Percentiles rank a stretch among this genome's conserved stretches.
These are phyloP conservation scores for Claviceps spartinae DNA, from an alignment of 2,329 filamentous ascomycete species.

Conservation along the genomic window DNA sequence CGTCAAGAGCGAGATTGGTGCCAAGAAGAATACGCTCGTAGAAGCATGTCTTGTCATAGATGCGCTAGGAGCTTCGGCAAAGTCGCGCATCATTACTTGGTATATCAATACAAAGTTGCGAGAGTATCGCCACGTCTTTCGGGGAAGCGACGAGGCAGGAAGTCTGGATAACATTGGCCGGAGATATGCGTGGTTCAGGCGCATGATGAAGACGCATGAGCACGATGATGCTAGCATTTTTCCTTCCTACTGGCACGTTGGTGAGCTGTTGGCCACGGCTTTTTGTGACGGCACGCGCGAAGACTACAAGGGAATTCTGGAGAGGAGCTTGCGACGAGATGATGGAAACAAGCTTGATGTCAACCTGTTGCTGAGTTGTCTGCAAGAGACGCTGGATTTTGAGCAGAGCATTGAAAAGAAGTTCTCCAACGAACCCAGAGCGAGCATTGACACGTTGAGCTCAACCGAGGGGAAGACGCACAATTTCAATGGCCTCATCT, in stretches of 20 bases:
- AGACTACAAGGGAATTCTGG: constrained; percentile 86
- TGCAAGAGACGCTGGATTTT: constrained; percentile 94
- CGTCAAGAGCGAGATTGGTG: constrained; percentile 68
- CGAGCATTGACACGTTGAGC: constrained; percentile 80
- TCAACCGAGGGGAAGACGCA: constrained; percentile 64
- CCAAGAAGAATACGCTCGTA: constrained; percentile 55
- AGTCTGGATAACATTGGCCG: constrained; percentile 93
- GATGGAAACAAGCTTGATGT: constrained; percentile 78
- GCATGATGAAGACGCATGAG: constrained; percentile 91
- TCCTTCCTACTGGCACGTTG: constrained; percentile 75
- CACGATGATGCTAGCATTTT: constrained; percentile 85
- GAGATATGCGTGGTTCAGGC: constrained; percentile 90
- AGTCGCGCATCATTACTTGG: constrained; percentile 76
- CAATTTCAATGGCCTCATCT: constrained; percentile 80
- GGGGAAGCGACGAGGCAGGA: constrained; percentile 91
- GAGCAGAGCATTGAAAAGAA: constrained; percentile 80
- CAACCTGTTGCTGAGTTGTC: constrained; percentile 71
- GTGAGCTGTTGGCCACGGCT: constrained; percentile 75
- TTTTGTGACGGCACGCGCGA: constrained; percentile 95
- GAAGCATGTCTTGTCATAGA: constrained; percentile 94
- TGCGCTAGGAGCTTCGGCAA: constrained; percentile 77
- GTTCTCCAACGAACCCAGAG: constrained; percentile 59
- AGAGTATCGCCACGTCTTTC: constrained; percentile 91
- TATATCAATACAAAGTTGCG: constrained; percentile 95
- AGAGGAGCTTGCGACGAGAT: constrained; percentile 66